Evolutionary conservation across 164 flowering plant species (phyloP), one percentile per base, ranked within the genome.

Genomic region (Platanus orientalis): DNA sequence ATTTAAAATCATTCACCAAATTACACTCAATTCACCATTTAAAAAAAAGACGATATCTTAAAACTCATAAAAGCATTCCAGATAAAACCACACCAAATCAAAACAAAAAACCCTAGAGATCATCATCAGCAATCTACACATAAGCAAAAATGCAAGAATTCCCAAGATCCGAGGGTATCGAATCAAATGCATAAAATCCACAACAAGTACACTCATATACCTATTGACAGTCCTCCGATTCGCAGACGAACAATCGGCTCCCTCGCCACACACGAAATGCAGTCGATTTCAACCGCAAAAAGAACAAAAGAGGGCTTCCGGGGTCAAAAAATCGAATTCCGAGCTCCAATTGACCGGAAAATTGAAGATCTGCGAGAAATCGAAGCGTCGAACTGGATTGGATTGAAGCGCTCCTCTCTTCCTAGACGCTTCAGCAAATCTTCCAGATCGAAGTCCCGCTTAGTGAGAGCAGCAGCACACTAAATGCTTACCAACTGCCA

Each of bases 401-500:
- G n/a, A 45, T 45, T 36, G 42, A 32, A 32, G 9, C 36, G 36
- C 36, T 32, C 36, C 36, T 32, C 12, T 7, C 42, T 36, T 7
- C 42, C 12, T 7, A 3, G 10, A 5, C 17, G 6, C 49, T 5
- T 13, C 16, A 19, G 49, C 42, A 3, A 36, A 7, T 17, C 5
- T 45, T 17, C 16, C 20, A 45, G 49, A 45, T 45, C n/a, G 49
- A 45, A 45, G 19, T 36, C 20, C 49, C 16, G 16, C 19, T 45
- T 2, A 62, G 54, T 26, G 61, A 59, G 62, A 49, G 54, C 16
- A 47, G 40, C 26, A 64, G 64, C 80, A 75, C 80, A 75, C 64
- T 83, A 68, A 83, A 77, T 83, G 87, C 84, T 72, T 70, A 72
- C 84, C 84, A 83, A 83, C 87, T 83, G 83, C 87, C 81, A 74